Evolutionary conservation across 2,329 filamentous ascomycete species (phyloP).

Genomic region (Fusarium pininemorale): DNA sequence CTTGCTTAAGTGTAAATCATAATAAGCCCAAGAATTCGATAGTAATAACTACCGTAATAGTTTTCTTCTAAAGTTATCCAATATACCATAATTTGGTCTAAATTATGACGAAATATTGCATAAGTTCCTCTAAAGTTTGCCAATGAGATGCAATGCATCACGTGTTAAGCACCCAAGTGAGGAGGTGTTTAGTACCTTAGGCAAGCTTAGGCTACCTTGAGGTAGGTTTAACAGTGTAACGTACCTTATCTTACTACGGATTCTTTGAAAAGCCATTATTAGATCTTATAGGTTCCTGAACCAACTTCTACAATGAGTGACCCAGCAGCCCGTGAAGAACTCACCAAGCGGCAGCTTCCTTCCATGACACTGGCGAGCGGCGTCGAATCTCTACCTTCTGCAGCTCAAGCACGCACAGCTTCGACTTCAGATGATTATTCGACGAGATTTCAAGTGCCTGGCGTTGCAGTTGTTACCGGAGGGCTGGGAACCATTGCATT

Average conservation of each 20-base stretch:
- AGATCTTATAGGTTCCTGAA: background rate
- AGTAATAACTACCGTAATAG: fast-evolving
- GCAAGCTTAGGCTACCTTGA: too few species aligned
- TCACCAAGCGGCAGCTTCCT: conserved; percentile 20
- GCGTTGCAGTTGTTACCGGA: conserved; percentile 3
- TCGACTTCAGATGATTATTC: background rate
- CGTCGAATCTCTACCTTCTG: background rate
- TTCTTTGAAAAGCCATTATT: background rate
- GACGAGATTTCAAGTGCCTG: background rate
- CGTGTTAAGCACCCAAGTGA: background rate
- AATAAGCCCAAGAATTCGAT: background rate
- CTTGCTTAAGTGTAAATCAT: too few species aligned
- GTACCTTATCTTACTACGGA: background rate
- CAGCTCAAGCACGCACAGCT: background rate
- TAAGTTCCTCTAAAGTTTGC: background rate
- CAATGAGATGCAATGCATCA: background rate
- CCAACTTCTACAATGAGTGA: background rate
- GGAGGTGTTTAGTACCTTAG: background rate
- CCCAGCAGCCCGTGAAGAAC: background rate
- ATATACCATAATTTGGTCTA: background rate
- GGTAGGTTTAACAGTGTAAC: background rate
- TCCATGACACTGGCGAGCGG: conserved; percentile 12
- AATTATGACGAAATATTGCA: background rate
- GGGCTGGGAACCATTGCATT: conserved; percentile 7
- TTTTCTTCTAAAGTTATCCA: background rate